Conservation (phyloP, 73 alveolate genomes). For the Tetrahymena elliotti region DNA sequence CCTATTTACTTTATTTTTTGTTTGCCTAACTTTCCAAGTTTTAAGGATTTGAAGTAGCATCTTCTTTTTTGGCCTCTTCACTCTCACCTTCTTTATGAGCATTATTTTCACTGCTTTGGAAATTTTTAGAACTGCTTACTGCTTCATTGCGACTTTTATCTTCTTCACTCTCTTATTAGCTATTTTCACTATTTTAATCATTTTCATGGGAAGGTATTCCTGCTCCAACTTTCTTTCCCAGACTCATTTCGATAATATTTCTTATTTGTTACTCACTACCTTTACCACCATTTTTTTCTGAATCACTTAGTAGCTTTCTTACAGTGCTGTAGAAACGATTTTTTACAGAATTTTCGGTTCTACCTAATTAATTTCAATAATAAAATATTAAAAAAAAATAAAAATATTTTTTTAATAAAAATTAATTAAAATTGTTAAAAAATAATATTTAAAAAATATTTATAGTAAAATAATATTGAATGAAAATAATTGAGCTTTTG, state of each 20-base stretch:
- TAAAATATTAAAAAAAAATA: neutral
- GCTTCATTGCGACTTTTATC: neutral
- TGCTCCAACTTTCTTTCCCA: neutral
- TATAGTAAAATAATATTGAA: too few relatives aligned
- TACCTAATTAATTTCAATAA: neutral
- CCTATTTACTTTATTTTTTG: neutral
- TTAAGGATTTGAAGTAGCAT: neutral
- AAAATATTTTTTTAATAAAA: neutral
- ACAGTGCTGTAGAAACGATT: slow-evolving; percentile 37
- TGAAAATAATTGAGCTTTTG: too few relatives aligned
- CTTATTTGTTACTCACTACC: neutral
- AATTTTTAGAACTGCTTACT: neutral
- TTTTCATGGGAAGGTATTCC: neutral
- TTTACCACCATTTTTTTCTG: slow-evolving; percentile 25
- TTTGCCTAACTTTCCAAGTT: neutral
- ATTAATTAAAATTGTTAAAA: too few relatives aligned
- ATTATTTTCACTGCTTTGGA: neutral
- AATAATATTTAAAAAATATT: too few relatives aligned
- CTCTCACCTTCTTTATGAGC: neutral
- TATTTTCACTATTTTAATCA: neutral
- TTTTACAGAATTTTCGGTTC: slow-evolving; percentile 44
- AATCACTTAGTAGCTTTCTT: slow-evolving; percentile 36
- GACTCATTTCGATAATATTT: neutral
- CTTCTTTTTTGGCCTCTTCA: neutral
- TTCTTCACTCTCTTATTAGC: neutral